Base-by-base conservation (phyloP, 164 flowering plant genomes). In the Echeveria elegans region DNA sequence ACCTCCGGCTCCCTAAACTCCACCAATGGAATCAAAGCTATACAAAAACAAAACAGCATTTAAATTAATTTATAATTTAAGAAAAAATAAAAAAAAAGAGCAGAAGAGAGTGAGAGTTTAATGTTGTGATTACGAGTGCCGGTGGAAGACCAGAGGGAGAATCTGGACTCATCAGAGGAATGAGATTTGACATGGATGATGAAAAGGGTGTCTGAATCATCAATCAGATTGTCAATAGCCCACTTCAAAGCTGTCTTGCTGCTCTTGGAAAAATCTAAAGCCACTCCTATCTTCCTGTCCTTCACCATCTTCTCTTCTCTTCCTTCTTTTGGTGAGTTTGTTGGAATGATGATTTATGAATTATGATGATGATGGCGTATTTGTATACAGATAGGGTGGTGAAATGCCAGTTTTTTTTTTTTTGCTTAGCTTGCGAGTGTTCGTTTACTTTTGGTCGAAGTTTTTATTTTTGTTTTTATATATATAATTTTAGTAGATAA, bases 11-110 rank as follows among this genome's bases (percentile, higher is more conserved):
- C 82, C n/a, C 93, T 80, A 16, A 87, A 81, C 82, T 90, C 96
- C 65, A 36, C n/a, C 72, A 83, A 67, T 6, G 97, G 96, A 67
- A 91, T 89, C 75, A 89, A 65, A 80, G 97, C 97, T 91, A 40
- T 0, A 12, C 15, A 29, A 30, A 56, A 8, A 26, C 15, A 29
- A 43, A 21, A n/a, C 11, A 45, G 38, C 45, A 34, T 14, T 53
- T 21, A 62, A 38, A 5, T 36, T 36, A 5, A 36, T 36, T 5
- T 40, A 40, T 7, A 40, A 40, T 0, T 8, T 7, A 9, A 40
- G 45, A 14, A 36, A 36, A 36, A 36, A 36, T 10, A 36, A 36
- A 36, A 6, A 36, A 0, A 36, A 36, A 36, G 38, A n/a, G n/a
- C n/a, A n/a, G n/a, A n/a, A n/a, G n/a, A n/a, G n/a, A 40, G 45